These are phyloP conservation scores for Sporothrix variecibatus DNA, from an alignment of 2,329 filamentous ascomycete species.

Conservation along the genomic window DNA sequence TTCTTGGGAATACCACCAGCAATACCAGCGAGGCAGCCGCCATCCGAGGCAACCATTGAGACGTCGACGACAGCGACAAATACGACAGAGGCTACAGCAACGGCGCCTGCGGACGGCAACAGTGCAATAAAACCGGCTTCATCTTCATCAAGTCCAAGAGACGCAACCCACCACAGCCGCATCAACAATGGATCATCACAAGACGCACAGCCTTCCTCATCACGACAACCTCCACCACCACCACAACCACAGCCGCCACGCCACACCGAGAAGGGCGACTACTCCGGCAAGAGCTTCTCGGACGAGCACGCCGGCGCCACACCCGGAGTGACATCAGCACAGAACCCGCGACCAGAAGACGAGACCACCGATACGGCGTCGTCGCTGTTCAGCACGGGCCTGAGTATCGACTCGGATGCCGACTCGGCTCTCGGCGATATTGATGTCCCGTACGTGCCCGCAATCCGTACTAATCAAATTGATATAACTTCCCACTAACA, in stretches of 20 bases:
- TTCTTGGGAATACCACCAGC: not conserved
- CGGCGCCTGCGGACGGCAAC: not conserved
- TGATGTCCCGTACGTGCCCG: slow-evolving; percentile 14
- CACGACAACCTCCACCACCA: not conserved
- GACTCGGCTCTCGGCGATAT: slow-evolving; percentile 27
- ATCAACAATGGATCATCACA: not conserved
- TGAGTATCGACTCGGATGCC: slow-evolving; percentile 29
- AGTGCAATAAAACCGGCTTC: not conserved
- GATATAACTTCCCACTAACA: too few species aligned
- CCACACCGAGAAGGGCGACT: not conserved
- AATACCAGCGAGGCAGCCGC: not conserved
- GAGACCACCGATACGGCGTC: slow-evolving; percentile 23
- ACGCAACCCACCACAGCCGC: not conserved
- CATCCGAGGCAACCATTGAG: not conserved
- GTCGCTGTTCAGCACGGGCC: slow-evolving; percentile 28
- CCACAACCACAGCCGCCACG: not conserved
- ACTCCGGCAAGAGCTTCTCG: not conserved
- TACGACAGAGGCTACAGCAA: not conserved
- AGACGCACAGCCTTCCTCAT: not conserved
- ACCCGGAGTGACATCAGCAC: not conserved
- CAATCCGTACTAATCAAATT: not conserved
- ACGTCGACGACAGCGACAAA: not conserved
- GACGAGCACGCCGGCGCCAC: not conserved
- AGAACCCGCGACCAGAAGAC: not conserved
- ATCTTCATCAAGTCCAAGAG: not conserved